A percentile compares a stretch with the other conserved stretches of the same genome.
Evolutionary conservation across 306 rosid species (phyloP).

Genomic region (Inga leiocalycina): DNA sequence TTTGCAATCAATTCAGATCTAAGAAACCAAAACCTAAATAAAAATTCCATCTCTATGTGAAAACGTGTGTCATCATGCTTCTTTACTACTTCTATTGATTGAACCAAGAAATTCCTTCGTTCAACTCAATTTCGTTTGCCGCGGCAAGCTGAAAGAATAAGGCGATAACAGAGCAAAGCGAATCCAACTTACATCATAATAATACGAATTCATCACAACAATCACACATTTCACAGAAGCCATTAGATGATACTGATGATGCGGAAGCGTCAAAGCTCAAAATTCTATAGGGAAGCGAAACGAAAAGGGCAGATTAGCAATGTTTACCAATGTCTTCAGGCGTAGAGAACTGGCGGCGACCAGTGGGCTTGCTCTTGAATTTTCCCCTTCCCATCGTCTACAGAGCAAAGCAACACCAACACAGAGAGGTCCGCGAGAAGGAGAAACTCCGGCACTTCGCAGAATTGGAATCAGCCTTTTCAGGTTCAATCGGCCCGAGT

Average conservation of each 20-base stretch:
- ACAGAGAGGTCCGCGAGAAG: background rate
- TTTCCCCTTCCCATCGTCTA: conserved; percentile 87
- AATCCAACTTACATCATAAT: background rate
- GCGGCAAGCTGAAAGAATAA: background rate
- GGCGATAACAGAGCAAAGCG: background rate
- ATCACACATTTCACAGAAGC: background rate
- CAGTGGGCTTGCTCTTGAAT: conserved; percentile 92
- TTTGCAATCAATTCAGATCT: conserved; percentile 25
- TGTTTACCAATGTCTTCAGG: conserved; percentile 77
- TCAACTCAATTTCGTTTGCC: background rate
- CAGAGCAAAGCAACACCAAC: conserved; percentile 6
- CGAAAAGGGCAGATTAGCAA: background rate
- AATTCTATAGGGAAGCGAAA: conserved; percentile 1
- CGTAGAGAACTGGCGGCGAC: conserved; percentile 88
- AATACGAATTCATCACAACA: conserved; percentile 10
- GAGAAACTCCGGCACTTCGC: background rate
- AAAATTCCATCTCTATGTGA: background rate
- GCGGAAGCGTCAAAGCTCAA: background rate
- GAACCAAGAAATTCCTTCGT: background rate
- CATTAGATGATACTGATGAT: background rate
- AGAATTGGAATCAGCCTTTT: background rate
- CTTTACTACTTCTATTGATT: background rate
- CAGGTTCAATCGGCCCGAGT: background rate
- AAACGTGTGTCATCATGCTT: background rate
- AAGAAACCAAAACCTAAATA: background rate